Evolutionary conservation across 257 asterid genomes (phyloP).

Genomic region (Agastache rugosa): DNA sequence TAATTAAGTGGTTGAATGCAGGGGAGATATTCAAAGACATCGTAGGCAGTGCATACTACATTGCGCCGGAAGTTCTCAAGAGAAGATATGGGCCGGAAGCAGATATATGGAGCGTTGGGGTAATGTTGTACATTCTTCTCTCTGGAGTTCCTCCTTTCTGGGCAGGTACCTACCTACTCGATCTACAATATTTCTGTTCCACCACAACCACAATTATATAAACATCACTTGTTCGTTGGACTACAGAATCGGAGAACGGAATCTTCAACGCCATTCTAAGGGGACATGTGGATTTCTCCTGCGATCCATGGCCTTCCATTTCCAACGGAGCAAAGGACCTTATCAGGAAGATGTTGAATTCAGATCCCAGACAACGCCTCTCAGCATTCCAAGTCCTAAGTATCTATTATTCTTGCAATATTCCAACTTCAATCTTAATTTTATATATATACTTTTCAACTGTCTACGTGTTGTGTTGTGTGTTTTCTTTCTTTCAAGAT

Average conservation of each 20-base stretch:
- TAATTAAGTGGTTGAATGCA: too few species aligned
- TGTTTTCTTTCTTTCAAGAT: constrained; percentile 36
- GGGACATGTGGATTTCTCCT: constrained; percentile 58
- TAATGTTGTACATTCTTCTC: constrained; percentile 70
- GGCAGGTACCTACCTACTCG: constrained; percentile 48
- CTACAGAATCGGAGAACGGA: constrained; percentile 65
- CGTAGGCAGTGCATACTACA: constrained; percentile 72
- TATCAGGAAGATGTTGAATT: constrained; percentile 59
- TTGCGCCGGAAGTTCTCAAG: constrained; percentile 71
- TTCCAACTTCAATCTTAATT: too few species aligned
- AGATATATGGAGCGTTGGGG: constrained; percentile 74
- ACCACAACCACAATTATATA: neutral
- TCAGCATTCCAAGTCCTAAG: constrained; percentile 64
- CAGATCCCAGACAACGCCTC: constrained; percentile 67
- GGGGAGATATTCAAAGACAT: constrained; percentile 68
- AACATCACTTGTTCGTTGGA: neutral
- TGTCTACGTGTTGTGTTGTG: too few species aligned
- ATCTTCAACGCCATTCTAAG: constrained; percentile 62
- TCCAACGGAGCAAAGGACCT: constrained; percentile 70
- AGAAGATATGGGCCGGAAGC: constrained; percentile 65
- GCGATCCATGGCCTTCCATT: constrained; percentile 70
- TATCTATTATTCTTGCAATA: constrained; percentile 32
- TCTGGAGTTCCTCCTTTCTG: constrained; percentile 79
- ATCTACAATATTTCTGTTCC: neutral
- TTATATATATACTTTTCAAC: too few species aligned